phyloP scores from a whole-genome alignment of 140 eudicot species.

The Oenanthe javanica region DNA sequence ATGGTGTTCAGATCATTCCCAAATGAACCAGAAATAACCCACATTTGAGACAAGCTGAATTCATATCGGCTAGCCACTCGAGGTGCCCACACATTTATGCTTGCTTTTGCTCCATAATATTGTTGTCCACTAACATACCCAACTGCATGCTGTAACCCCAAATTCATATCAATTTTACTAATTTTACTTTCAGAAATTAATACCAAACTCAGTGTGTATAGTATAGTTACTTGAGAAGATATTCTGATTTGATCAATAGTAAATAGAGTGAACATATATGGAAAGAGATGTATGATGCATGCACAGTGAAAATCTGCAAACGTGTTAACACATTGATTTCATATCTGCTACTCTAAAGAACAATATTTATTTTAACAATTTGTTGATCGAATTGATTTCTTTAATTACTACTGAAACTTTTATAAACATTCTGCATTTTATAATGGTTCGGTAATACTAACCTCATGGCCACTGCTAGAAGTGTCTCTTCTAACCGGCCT shows the following conservation, averaged over 20 bases:
- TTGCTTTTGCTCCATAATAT: constrained; percentile 89
- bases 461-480: constrained; percentile 77
- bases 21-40: constrained; percentile 90
- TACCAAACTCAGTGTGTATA: neutral
- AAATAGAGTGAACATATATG: neutral
- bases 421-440: constrained; percentile 20
- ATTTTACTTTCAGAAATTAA: no score
- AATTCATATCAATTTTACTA: no score
- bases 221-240: no score
- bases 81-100: constrained; percentile 91
- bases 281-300: neutral
- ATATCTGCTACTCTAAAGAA: neutral
- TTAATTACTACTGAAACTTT: neutral
- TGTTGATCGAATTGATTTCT: neutral
- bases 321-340: neutral
- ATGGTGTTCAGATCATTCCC: constrained; percentile 88
- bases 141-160: constrained; percentile 68
- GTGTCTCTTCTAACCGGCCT: constrained; percentile 56
- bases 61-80: constrained; percentile 55
- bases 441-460: constrained; percentile 14
- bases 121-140: constrained; percentile 71
- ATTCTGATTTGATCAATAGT: neutral
- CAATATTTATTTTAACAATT: neutral
- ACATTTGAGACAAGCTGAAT: constrained; percentile 75
- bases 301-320: neutral